A percentile compares a stretch with the other conserved stretches of the same genome.
Evolutionary conservation across 345 rosid species (phyloP).

Genomic region (Ceriops decandra): DNA sequence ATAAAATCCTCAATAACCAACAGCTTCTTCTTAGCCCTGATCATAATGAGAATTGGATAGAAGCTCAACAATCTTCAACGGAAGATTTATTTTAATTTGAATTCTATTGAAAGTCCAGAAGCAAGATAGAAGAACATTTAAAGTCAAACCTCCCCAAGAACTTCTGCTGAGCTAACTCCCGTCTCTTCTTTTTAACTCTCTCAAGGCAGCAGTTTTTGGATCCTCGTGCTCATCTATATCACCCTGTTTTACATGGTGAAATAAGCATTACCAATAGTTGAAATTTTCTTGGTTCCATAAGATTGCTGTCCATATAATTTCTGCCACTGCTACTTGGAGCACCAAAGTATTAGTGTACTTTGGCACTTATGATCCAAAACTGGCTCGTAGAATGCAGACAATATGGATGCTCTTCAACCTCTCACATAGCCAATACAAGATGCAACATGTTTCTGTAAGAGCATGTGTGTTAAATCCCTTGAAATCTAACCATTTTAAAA

Average conservation of each 20-base stretch:
- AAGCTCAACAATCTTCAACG: not conserved
- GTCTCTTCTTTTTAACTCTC: slow-evolving; percentile 86
- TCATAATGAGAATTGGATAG: not conserved
- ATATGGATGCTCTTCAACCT: not conserved
- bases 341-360: no score
- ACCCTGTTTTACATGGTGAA: slow-evolving; percentile 40
- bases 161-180: slow-evolving; percentile 73
- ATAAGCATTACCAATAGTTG: not conserved
- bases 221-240: slow-evolving; percentile 86
- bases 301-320: no score
- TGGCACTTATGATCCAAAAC: no score
- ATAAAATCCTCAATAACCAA: no score
- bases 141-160: slow-evolving; percentile 67
- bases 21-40: no score
- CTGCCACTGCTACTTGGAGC: no score
- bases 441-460: no score
- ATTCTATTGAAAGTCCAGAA: not conserved
- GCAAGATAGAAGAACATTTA: not conserved
- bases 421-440: no score
- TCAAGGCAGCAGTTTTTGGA: slow-evolving; percentile 68
- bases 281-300: not conserved
- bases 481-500: no score
- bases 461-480: no score
- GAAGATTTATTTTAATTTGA: not conserved
- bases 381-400: no score